These are phyloP conservation scores for Backusella macrospora DNA, from an alignment of 192 early-diverging fungal species.

Conservation along the genomic window DNA sequence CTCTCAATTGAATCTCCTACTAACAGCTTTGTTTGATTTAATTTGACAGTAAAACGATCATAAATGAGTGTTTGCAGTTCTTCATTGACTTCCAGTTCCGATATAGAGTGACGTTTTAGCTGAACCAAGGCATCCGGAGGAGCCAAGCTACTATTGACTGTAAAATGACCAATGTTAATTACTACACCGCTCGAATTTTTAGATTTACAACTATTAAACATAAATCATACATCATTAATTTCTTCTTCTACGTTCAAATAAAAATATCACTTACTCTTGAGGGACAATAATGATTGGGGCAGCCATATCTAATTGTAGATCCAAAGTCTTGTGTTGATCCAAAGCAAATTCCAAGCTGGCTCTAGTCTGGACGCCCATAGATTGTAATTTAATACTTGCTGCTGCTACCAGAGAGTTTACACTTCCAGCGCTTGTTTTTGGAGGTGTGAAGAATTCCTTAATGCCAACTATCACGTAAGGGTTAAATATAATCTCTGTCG, in stretches of 20 bases:
- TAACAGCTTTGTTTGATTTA: slow-evolving; percentile 71
- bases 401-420: slow-evolving; percentile 60
- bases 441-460: slow-evolving; percentile 73
- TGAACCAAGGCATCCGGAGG: slow-evolving; percentile 66
- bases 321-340: slow-evolving; percentile 73
- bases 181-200: slow-evolving; percentile 62
- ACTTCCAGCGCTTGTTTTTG: slow-evolving; percentile 60
- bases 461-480: slow-evolving; percentile 64
- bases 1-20: slow-evolving; percentile 53
- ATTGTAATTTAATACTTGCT: slow-evolving; percentile 70
- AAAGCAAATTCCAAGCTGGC: slow-evolving; percentile 80
- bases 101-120: slow-evolving; percentile 67
- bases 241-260: background rate
- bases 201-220: slow-evolving; percentile 40
- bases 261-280: slow-evolving; percentile 34
- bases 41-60: slow-evolving; percentile 74
- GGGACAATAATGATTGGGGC: slow-evolving; percentile 88
- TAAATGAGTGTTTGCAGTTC: slow-evolving; percentile 74
- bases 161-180: slow-evolving; percentile 80
- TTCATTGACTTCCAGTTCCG: slow-evolving; percentile 56
- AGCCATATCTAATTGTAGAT: slow-evolving; percentile 78
- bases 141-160: slow-evolving; percentile 72
- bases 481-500: slow-evolving; percentile 80
- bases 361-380: slow-evolving; percentile 72
- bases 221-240: background rate